These are phyloP conservation scores for Zelonia costaricensis DNA, from an alignment of 208 protist species.

Conservation along the genomic window DNA sequence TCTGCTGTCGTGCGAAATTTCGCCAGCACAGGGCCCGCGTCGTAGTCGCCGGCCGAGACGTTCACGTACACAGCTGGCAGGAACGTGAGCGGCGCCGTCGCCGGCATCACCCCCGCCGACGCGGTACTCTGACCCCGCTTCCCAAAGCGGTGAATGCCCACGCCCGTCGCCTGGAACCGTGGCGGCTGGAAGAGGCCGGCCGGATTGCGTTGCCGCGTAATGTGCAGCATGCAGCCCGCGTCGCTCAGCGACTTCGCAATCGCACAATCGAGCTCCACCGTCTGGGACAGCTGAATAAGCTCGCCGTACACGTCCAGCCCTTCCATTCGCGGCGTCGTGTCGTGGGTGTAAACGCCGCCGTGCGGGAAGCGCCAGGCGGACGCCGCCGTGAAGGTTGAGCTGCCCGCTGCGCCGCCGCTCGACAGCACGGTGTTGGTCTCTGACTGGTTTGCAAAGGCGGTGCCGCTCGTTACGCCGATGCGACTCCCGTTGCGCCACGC, in stretches of 20 bases:
- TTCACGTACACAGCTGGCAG: conserved; percentile 36
- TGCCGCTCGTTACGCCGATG: conserved; percentile 20
- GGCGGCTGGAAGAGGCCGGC: conserved; percentile 16
- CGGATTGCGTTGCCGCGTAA: conserved; percentile 22
- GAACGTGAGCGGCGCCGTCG: conserved; percentile 22
- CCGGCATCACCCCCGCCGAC: not conserved
- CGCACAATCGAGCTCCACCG: conserved; percentile 39
- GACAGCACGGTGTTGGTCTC: conserved; percentile 12
- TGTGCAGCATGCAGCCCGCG: conserved; percentile 21
- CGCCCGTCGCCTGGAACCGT: conserved; percentile 28
- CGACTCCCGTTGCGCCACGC: conserved; percentile 15
- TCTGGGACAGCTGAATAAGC: conserved; percentile 30
- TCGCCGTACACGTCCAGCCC: conserved; percentile 21
- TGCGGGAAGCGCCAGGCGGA: conserved; percentile 6
- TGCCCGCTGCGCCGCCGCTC: too few relatives aligned
- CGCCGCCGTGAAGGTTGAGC: not conserved
- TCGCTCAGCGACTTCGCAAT: conserved; percentile 2
- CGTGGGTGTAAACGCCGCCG: conserved; percentile 6
- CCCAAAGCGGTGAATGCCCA: conserved; percentile 31
- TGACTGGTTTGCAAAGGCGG: conserved; percentile 12
- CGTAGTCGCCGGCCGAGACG: not conserved
- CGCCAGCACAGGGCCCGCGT: not conserved
- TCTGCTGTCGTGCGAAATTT: not conserved
- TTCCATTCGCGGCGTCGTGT: not conserved
- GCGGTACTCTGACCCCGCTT: conserved; percentile 14